phyloP scores from a whole-genome alignment of 768 basidiomycete species.

The Strobilomyces confusus region DNA sequence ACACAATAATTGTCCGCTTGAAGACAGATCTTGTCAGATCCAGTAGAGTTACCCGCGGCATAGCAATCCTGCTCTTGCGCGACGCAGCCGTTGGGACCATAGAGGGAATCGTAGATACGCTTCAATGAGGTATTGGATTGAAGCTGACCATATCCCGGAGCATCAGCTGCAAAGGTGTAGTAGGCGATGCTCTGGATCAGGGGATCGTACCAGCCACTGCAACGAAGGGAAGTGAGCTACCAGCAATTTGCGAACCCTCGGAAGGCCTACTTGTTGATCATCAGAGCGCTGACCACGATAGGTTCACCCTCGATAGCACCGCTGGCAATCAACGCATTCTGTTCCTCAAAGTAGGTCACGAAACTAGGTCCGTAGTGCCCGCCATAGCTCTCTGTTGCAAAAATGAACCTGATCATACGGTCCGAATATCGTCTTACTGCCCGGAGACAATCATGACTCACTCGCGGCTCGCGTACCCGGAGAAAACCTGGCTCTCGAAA shows the following conservation, averaged over 20 bases:
- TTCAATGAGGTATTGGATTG: slow-evolving; percentile 43
- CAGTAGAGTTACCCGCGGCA: slow-evolving; percentile 43
- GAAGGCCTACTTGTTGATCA: slow-evolving; percentile 55
- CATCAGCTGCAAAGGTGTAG: slow-evolving; percentile 54
- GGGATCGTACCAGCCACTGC: slow-evolving; percentile 64
- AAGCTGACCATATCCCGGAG: slow-evolving; percentile 65
- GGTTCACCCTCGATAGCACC: slow-evolving; percentile 46
- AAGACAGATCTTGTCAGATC: slow-evolving; percentile 48
- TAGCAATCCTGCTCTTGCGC: slow-evolving; percentile 56
- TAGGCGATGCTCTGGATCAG: slow-evolving; percentile 60
- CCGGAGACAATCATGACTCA: slow-evolving; percentile 24
- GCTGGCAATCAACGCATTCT: slow-evolving; percentile 48
- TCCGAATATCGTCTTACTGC: background rate
- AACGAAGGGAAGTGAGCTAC: background rate
- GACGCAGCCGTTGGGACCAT: slow-evolving; percentile 45
- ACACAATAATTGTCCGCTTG: slow-evolving; percentile 56
- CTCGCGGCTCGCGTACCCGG: slow-evolving; percentile 51
- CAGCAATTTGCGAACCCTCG: background rate
- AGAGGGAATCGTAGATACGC: slow-evolving; percentile 47
- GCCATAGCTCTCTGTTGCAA: slow-evolving; percentile 65
- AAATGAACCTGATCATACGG: slow-evolving; percentile 44
- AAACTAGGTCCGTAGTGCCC: slow-evolving; percentile 66
- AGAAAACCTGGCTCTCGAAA: slow-evolving; percentile 53
- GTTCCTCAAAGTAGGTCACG: slow-evolving; percentile 60
- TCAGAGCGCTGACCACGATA: slow-evolving; percentile 53